Base-by-base conservation (phyloP, 345 rosid species). In the Leavenworthia alabamica region DNA sequence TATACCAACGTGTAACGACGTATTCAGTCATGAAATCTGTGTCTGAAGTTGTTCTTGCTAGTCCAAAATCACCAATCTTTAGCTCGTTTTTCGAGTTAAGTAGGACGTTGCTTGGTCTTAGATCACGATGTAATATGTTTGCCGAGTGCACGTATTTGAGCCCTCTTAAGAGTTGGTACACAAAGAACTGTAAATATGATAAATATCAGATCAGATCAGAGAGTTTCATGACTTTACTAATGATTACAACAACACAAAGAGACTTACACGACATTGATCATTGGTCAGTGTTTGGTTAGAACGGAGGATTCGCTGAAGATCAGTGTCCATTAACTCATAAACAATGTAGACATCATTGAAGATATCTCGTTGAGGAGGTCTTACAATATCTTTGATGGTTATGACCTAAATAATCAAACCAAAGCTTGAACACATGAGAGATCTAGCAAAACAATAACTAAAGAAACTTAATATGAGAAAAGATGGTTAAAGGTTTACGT, bases 21-120 rank as follows among this genome's bases (percentile, higher is more conserved):
- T 89, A 93, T 66, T 93, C 99, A 10, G 96, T 93, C 99, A 93
- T 93, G 70, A 93, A 93, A 70, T 93, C 99, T 20, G 99, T 87
- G 80, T 93, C 97, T 57, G 99, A 93, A 12, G 97, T 90, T 42
- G 97, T 87, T 79, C 99, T 85, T 40, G 97, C 99, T 39, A 93
- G 97, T 26, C 99, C 99, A 67, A 90, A 90, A 69, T 90, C 97
- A 50, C 86, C 95, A 68, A 93, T 93, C 83, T 90, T 93, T 49
- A 93, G 92, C 76, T 93, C 96, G 59, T 96, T 85, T 78, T 84
- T 86, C 16, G 95, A 80, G 78, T 87, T 90, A 61, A 93, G 69
- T 33, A 93, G 75, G 80, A 93, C 83, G 79, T 93, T 93, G 84
- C 90, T 86, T 27, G 99, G 97, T 77, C 89, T 93, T 46, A 93